Percentiles rank a stretch among this genome's conserved stretches.
Conservation (phyloP, 2,329 filamentous ascomycete genomes). For the Biscogniauxia sp. region DNA sequence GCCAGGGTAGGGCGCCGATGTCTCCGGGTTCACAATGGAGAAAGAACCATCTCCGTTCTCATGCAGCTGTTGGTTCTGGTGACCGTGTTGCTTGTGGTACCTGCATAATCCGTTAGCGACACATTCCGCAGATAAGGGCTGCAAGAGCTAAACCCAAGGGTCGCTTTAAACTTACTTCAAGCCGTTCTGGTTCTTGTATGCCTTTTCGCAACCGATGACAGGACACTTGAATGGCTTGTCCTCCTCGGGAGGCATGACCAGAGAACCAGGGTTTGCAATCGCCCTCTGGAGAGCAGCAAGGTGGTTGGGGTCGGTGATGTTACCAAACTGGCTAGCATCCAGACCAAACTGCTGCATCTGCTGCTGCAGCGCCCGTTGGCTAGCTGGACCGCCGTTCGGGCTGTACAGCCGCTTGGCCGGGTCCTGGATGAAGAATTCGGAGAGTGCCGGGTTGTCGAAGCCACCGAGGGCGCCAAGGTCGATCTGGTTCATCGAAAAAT, state of each 20-base stretch:
- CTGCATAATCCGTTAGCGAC: constrained; percentile 39
- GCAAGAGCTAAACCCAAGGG: constrained; percentile 10
- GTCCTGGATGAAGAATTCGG: constrained; percentile 75
- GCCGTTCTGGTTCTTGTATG: constrained; percentile 99
- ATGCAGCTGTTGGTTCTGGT: constrained; percentile 94
- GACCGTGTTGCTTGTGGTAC: constrained; percentile 79
- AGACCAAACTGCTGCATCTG: constrained; percentile 71
- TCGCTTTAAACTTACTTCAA: constrained; percentile 67
- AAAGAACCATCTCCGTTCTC: constrained; percentile 97
- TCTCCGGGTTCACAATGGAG: constrained; percentile 96
- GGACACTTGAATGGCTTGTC: constrained; percentile 98
- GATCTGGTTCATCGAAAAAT: constrained; percentile 60
- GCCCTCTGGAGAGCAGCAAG: constrained; percentile 50
- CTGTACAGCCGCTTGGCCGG: constrained; percentile 92
- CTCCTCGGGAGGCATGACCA: constrained; percentile 75
- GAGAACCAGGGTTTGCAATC: constrained; percentile 46
- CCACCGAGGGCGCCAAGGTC: constrained; percentile 57
- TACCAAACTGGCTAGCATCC: constrained; percentile 70
- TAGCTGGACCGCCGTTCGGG: constrained; percentile 70
- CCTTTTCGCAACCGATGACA: constrained; percentile 97
- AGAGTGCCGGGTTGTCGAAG: constrained; percentile 53
- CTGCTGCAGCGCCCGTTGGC: constrained; percentile 63
- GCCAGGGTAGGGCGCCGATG: constrained; percentile 88
- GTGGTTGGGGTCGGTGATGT: constrained; percentile 71
- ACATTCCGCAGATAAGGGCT: constrained; percentile 13